Conservation (phyloP, 192 early-diverging fungal genomes). For the Entophlyctis helioformis region DNA sequence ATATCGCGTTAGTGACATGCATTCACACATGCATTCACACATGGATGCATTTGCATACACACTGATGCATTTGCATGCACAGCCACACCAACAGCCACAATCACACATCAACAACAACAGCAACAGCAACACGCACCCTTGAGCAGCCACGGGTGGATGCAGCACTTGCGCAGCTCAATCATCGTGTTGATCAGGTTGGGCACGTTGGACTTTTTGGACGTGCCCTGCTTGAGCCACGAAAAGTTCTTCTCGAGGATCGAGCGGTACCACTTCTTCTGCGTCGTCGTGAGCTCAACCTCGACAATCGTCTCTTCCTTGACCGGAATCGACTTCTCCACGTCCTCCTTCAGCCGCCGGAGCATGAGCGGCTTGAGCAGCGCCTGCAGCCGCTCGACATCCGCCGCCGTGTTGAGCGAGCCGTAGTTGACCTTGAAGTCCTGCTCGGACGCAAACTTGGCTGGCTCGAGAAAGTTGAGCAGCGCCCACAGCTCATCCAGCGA, state of each 20-base stretch:
- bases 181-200: slow-evolving; percentile 75
- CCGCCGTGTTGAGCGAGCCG: slow-evolving; percentile 51
- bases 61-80: too few species aligned
- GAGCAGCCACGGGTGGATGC: slow-evolving; percentile 76
- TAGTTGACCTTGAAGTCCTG: slow-evolving; percentile 55
- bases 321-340: slow-evolving; percentile 78
- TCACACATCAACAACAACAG: neutral
- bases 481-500: slow-evolving; percentile 71
- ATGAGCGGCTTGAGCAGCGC: slow-evolving; percentile 69
- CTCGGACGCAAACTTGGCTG: slow-evolving; percentile 56
- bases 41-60: too few species aligned
- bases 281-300: slow-evolving; percentile 72
- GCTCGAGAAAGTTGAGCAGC: slow-evolving; percentile 71
- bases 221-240: slow-evolving; percentile 64
- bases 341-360: slow-evolving; percentile 78
- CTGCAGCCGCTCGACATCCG: slow-evolving; percentile 71
- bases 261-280: slow-evolving; percentile 76
- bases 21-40: too few species aligned
- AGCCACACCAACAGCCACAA: too few species aligned
- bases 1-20: too few species aligned
- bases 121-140: slow-evolving; percentile 18
- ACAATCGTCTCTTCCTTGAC: slow-evolving; percentile 86
- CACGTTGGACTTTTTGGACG: slow-evolving; percentile 42
- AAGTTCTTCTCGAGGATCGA: slow-evolving; percentile 78
- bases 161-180: slow-evolving; percentile 84